phyloP scores from a whole-genome alignment of 345 rosid species.

The Raphanus raphanistrum region DNA sequence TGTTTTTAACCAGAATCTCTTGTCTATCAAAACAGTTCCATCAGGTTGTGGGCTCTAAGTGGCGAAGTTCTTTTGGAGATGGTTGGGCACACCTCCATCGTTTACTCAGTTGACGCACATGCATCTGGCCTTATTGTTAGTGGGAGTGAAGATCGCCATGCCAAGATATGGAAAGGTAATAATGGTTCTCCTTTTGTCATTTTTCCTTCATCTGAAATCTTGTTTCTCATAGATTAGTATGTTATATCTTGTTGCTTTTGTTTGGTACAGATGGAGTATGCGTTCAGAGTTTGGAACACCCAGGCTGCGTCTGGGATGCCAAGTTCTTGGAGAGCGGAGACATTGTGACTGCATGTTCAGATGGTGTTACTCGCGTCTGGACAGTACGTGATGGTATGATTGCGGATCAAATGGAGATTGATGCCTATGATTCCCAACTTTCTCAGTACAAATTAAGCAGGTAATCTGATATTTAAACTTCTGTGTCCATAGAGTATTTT shows the following conservation, averaged over 20 bases:
- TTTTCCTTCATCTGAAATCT: neutral
- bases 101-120: conserved; percentile 87
- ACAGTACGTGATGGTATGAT: conserved; percentile 56
- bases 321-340: conserved; percentile 93
- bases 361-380: conserved; percentile 87
- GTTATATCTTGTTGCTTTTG: conserved; percentile 8
- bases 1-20: neutral
- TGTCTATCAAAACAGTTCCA: conserved; percentile 54
- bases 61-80: conserved; percentile 89
- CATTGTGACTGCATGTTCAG: conserved; percentile 95
- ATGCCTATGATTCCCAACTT: conserved; percentile 65
- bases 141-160: conserved; percentile 83
- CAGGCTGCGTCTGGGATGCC: conserved; percentile 97
- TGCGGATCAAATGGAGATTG: conserved; percentile 68
- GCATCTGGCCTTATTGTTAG: conserved; percentile 87
- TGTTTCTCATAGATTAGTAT: neutral
- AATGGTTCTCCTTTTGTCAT: conserved; percentile 13
- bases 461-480: conserved; percentile 40
- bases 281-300: conserved; percentile 93
- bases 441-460: conserved; percentile 79
- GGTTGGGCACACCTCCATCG: conserved; percentile 96
- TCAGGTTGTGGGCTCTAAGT: conserved; percentile 81
- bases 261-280: conserved; percentile 83
- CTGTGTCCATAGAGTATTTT: neutral
- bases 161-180: conserved; percentile 96